These are phyloP conservation scores for Pythium angustatum DNA, from an alignment of 352 stramenopile species.

Conservation along the genomic window DNA sequence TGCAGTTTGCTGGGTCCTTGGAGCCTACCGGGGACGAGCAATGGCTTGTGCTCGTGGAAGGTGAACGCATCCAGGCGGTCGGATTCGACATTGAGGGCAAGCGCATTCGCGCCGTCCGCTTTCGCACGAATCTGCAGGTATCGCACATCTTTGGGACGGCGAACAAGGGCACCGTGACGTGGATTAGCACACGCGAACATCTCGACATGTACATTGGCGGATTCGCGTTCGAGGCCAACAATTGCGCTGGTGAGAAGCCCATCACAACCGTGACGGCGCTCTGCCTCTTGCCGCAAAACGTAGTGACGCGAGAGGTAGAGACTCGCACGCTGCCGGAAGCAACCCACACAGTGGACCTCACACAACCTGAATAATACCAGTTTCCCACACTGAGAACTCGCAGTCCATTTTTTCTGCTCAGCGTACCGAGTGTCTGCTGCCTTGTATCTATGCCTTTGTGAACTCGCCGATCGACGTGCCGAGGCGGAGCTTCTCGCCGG, in stretches of 20 bases:
- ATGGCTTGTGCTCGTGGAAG: slow-evolving; percentile 7
- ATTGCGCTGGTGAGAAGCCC: neutral
- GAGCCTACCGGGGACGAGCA: neutral
- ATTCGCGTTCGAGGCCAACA: neutral
- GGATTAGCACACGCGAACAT: neutral
- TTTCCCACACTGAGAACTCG: too few relatives aligned
- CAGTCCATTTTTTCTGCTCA: neutral
- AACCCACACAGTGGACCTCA: too few relatives aligned
- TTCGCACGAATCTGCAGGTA: slow-evolving; percentile 12
- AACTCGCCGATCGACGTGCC: slow-evolving; percentile 25
- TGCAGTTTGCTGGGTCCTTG: neutral
- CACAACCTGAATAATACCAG: too few relatives aligned
- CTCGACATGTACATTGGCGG: neutral
- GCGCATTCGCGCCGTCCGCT: neutral
- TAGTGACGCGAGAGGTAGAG: too few relatives aligned
- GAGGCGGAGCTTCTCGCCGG: slow-evolving; percentile 67
- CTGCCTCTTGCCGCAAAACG: neutral
- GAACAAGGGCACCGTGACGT: neutral
- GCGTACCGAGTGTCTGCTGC: neutral
- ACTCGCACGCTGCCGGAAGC: too few relatives aligned
- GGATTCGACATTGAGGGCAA: neutral
- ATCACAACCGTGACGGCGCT: neutral
- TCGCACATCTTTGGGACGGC: neutral
- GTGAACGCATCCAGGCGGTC: slow-evolving; percentile 4
- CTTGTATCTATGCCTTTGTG: slow-evolving; percentile 16